Conservation (phyloP, 345 rosid species). For the Lagerstroemia speciosa region DNA sequence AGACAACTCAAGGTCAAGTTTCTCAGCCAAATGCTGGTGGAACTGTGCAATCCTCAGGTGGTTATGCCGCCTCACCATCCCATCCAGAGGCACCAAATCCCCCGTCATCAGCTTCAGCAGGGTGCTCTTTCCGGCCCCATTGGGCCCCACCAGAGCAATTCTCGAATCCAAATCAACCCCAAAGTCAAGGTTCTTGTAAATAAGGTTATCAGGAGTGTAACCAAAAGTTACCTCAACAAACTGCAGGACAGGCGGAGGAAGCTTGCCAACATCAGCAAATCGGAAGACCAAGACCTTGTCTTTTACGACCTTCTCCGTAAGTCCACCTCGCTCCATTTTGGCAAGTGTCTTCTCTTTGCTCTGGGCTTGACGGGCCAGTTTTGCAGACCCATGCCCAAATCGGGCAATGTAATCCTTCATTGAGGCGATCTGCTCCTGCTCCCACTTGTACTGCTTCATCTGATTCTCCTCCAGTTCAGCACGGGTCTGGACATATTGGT, state of each 20-base stretch:
- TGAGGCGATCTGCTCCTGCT: slow-evolving; percentile 92
- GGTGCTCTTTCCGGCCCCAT: slow-evolving; percentile 97
- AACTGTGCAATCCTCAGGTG: slow-evolving; percentile 86
- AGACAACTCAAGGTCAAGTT: slow-evolving; percentile 73
- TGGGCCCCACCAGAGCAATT: slow-evolving; percentile 91
- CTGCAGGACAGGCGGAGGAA: slow-evolving; percentile 96
- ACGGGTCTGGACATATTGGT: slow-evolving; percentile 96
- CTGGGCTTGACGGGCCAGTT: slow-evolving; percentile 97
- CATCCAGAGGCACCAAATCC: slow-evolving; percentile 69
- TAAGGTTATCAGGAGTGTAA: slow-evolving; percentile 68
- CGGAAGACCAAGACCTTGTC: slow-evolving; percentile 82
- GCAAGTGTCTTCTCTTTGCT: slow-evolving; percentile 98
- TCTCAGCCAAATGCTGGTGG: slow-evolving; percentile 91
- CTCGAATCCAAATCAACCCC: slow-evolving; percentile 95
- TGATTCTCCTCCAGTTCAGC: slow-evolving; percentile 91
- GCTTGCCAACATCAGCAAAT: slow-evolving; percentile 89
- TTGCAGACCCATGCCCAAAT: slow-evolving; percentile 98
- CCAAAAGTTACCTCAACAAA: slow-evolving; percentile 93
- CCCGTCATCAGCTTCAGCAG: slow-evolving; percentile 96
- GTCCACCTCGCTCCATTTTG: slow-evolving; percentile 99
- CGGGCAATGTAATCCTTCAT: slow-evolving; percentile 99
- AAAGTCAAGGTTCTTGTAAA: slow-evolving; percentile 82
- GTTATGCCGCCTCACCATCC: slow-evolving; percentile 93
- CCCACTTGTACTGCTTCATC: slow-evolving; percentile 99
- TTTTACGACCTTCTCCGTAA: slow-evolving; percentile 67